Evolutionary conservation across 73 alveolate species (phyloP), one percentile per base, ranked within the genome.

Genomic region (Paramecium biaurelia): DNA sequence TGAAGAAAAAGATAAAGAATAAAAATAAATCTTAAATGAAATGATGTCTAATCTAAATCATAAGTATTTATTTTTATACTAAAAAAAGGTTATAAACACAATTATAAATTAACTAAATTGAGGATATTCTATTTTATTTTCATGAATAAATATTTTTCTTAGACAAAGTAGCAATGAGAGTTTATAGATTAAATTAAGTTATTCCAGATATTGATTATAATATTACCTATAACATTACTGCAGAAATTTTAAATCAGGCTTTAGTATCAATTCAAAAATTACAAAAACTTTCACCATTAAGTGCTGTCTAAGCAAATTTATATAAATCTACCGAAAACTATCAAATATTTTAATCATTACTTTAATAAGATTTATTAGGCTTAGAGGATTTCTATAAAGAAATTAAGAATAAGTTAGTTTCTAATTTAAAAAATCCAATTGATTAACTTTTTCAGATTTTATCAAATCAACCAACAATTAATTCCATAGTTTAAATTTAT

Each of bases 71-170:
- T n/a, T n/a, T 24, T 30, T 15, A n/a, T 59, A n/a, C 14, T 47
- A 7, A 41, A 57, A 5, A 4, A 57, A 86, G 93, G 35, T 70
- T 89, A 49, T 14, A 89, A 70, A 24, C 84, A 9, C 12, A 70
- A 18, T 14, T 43, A 70, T 11, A 57, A 23, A 70, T 89, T 11
- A 68, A 89, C 18, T 41, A 70, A 37, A 70, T 89, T n/a, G 94
- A 89, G 47, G 94, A 89, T 56, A 89, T 38, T 20, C 18, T 89
- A 21, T 70, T 89, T 38, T 70, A 41, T 72, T 41, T 23, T 20
- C 70, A 67, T 38, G 94, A 89, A 30, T 45, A 89, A 34, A 47
- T 89, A 5, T 63, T 89, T 35, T 89, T 89, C 30, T 45, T 89
- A 26, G 94, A 89, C 56, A 49, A 43, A 47, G 72, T 47, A 2